Conservation (phyloP, 306 rosid species). For the Dalbergia oliveri region DNA sequence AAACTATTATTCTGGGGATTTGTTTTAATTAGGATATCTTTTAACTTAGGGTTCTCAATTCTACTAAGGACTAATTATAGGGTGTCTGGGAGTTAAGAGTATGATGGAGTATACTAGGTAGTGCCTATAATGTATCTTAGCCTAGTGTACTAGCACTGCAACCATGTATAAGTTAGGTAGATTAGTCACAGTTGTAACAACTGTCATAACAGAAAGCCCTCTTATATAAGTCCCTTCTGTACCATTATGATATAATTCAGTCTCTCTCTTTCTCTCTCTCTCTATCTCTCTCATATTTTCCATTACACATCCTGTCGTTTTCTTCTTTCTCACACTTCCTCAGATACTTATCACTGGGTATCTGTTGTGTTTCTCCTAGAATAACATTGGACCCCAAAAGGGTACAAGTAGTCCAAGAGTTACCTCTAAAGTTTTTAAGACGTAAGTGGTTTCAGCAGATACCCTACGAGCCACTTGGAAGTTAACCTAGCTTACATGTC, state of each 20-base stretch:
- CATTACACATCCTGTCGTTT: too few species aligned
- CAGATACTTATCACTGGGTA: neutral
- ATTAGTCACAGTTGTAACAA: too few species aligned
- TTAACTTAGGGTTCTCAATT: slow-evolving; percentile 8
- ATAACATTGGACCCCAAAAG: neutral
- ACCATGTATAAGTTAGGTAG: too few species aligned
- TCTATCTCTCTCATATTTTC: too few species aligned
- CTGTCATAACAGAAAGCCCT: too few species aligned
- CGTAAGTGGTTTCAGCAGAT: slow-evolving; percentile 14
- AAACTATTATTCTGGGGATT: slow-evolving; percentile 2
- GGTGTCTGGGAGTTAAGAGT: neutral
- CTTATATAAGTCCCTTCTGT: too few species aligned
- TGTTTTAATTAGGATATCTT: slow-evolving; percentile 15
- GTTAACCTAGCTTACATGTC: slow-evolving; percentile 18
- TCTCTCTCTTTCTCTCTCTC: too few species aligned
- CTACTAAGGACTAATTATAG: neutral
- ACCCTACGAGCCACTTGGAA: slow-evolving; percentile 37
- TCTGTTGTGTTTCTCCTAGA: neutral
- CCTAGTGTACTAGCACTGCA: too few species aligned
- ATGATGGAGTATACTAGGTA: too few species aligned
- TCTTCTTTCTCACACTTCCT: too few species aligned
- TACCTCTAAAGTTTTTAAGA: slow-evolving; percentile 1
- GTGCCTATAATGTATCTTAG: too few species aligned
- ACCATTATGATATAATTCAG: too few species aligned
- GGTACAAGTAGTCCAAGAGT: slow-evolving; percentile 11